Conservation (phyloP, 1,139 yeast species). For the Blastobotrys ciferrii region DNA sequence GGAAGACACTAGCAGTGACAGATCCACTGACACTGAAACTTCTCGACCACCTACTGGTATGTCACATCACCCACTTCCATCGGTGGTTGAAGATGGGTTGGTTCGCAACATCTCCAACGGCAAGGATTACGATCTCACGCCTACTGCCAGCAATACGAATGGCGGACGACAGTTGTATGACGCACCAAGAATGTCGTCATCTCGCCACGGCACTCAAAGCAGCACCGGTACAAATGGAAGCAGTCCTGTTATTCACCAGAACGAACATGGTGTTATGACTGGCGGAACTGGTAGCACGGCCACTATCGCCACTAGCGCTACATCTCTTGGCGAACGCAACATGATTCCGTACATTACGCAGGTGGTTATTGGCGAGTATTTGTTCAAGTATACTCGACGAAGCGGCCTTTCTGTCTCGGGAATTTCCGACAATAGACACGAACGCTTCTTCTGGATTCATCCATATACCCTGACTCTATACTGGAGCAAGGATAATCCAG, state of each 20-base stretch:
- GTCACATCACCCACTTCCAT: constrained; percentile 12
- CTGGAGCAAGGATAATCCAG: constrained; percentile 87
- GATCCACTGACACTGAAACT: constrained; percentile 15
- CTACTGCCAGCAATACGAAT: constrained; percentile 1
- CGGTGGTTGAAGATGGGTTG: constrained; percentile 18
- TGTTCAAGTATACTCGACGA: constrained; percentile 81
- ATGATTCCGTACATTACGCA: constrained; percentile 89
- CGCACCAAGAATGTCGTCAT: constrained; percentile 5
- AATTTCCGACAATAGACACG: constrained; percentile 79
- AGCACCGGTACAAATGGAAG: background rate
- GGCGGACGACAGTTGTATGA: constrained; percentile 3
- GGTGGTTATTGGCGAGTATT: constrained; percentile 87
- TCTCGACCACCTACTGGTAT: constrained; percentile 9
- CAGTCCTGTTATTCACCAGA: background rate
- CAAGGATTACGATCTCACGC: constrained; percentile 1
- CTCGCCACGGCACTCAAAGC: constrained; percentile 5
- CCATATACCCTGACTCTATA: constrained; percentile 88
- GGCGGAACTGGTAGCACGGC: constrained; percentile 28
- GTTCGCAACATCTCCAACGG: constrained; percentile 9
- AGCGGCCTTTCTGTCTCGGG: constrained; percentile 66
- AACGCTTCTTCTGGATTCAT: constrained; percentile 93
- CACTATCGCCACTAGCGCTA: constrained; percentile 57
- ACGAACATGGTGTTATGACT: background rate
- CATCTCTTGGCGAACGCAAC: constrained; percentile 64
- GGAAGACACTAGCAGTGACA: constrained; percentile 21